A percentile compares a stretch with the other conserved stretches of the same genome.
These are phyloP conservation scores for Penicillium brevicompactum DNA, from an alignment of 2,329 filamentous ascomycete species.

Conservation along the genomic window DNA sequence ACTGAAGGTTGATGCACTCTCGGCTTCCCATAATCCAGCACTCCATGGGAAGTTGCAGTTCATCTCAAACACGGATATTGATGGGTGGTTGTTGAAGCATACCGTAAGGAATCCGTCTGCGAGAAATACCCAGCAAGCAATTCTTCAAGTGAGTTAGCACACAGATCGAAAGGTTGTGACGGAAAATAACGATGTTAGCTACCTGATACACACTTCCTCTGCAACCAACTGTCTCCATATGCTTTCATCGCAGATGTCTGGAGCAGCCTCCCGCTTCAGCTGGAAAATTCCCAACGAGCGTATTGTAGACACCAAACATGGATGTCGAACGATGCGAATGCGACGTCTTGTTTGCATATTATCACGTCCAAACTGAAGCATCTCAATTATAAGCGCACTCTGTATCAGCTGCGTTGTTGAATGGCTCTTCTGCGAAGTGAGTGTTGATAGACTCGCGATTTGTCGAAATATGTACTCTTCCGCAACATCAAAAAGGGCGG, in stretches of 20 bases:
- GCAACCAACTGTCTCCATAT: constrained; percentile 26
- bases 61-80: constrained; percentile 34
- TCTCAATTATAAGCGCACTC: constrained; percentile 33
- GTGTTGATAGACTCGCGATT: constrained; percentile 21
- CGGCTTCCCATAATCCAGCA: constrained; percentile 33
- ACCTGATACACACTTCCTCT: constrained; percentile 33
- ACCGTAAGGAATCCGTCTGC: constrained; percentile 36
- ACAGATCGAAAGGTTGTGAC: not conserved
- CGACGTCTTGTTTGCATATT: constrained; percentile 30
- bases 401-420: constrained; percentile 29
- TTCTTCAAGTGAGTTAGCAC: constrained; percentile 9
- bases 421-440: constrained; percentile 11
- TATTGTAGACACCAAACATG: constrained; percentile 32
- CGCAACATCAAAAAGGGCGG: constrained; percentile 29
- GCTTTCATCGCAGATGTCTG: constrained; percentile 18
- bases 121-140: constrained; percentile 35
- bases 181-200: not conserved
- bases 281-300: constrained; percentile 32
- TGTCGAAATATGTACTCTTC: constrained; percentile 35
- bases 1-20: constrained; percentile 27
- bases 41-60: constrained; percentile 34
- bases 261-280: constrained; percentile 20
- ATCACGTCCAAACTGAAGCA: constrained; percentile 36
- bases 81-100: constrained; percentile 35
- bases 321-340: constrained; percentile 35